These are phyloP conservation scores for Geotrichum phurueaensis DNA, from an alignment of 1,139 yeast genomes.

Conservation along the genomic window DNA sequence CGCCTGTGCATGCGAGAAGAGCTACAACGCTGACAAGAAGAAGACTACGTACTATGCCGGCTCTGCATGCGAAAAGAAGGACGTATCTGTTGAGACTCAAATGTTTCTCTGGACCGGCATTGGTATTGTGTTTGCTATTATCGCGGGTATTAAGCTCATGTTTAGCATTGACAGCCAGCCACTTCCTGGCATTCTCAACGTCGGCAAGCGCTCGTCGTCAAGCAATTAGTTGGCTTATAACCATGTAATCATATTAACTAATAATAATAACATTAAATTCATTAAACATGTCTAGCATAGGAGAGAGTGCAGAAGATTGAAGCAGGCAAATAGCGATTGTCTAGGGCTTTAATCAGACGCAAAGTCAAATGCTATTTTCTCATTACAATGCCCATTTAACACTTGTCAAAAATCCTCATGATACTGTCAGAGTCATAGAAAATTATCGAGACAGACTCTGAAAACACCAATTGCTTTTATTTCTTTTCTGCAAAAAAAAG, in stretches of 20 bases:
- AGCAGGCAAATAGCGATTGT: not conserved
- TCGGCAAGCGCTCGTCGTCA: constrained; percentile 39
- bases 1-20: constrained; percentile 54
- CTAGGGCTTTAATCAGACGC: not conserved
- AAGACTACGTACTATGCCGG: constrained; percentile 65
- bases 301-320: too few species aligned
- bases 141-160: constrained; percentile 52
- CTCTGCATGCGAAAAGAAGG: constrained; percentile 57
- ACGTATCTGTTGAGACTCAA: constrained; percentile 58
- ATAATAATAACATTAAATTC: not conserved
- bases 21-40: constrained; percentile 42
- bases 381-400: too few species aligned
- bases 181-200: constrained; percentile 63
- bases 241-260: not conserved
- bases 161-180: constrained; percentile 51
- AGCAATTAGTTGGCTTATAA: not conserved
- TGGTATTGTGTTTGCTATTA: constrained; percentile 43
- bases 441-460: too few species aligned
- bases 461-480: not conserved
- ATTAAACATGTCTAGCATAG: not conserved
- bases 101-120: constrained; percentile 62
- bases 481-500: not conserved
- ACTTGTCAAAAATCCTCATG: too few species aligned
- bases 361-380: not conserved
- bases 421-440: too few species aligned